Percentiles rank a stretch among this genome's conserved stretches.
Evolutionary conservation across 2,329 filamentous ascomycete genomes (phyloP).

Genomic region (Phoma sp.): DNA sequence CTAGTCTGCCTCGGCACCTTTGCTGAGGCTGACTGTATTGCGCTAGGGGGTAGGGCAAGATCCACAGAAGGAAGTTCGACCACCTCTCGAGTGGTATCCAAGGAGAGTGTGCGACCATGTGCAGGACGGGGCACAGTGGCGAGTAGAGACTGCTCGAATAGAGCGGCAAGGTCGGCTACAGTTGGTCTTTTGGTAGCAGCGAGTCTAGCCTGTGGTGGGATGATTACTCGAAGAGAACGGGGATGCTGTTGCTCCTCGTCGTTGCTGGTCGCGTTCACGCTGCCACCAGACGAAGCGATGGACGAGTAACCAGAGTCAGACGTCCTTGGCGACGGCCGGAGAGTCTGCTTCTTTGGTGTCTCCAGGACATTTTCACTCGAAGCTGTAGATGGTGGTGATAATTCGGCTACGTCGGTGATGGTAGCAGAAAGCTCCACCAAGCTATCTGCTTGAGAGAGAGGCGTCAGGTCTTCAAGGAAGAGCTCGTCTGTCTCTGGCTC

Average conservation of each 20-base stretch:
- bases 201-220: not conserved
- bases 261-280: not conserved
- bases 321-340: conserved; percentile 36
- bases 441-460: conserved; percentile 2
- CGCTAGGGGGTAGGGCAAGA: conserved; percentile 1
- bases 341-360: conserved; percentile 9
- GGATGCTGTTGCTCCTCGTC: conserved; percentile 9
- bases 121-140: conserved; percentile 7
- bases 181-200: conserved; percentile 16
- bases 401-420: conserved; percentile 11
- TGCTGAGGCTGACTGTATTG: conserved; percentile 29
- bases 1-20: conserved; percentile 25
- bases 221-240: conserved; percentile 5
- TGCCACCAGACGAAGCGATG: conserved; percentile 16
- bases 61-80: conserved; percentile 14
- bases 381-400: conserved; percentile 17
- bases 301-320: conserved; percentile 51
- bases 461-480: not conserved
- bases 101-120: conserved; percentile 11
- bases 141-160: conserved; percentile 4
- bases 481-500: conserved; percentile 10
- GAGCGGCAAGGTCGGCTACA: not conserved
- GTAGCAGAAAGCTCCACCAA: conserved; percentile 10
- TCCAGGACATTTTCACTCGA: conserved; percentile 3
- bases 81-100: conserved; percentile 18